A percentile compares a stretch with the other conserved stretches of the same genome.
Evolutionary conservation across 352 stramenopile species (phyloP).

Genomic region (Phytophthora cactorum): DNA sequence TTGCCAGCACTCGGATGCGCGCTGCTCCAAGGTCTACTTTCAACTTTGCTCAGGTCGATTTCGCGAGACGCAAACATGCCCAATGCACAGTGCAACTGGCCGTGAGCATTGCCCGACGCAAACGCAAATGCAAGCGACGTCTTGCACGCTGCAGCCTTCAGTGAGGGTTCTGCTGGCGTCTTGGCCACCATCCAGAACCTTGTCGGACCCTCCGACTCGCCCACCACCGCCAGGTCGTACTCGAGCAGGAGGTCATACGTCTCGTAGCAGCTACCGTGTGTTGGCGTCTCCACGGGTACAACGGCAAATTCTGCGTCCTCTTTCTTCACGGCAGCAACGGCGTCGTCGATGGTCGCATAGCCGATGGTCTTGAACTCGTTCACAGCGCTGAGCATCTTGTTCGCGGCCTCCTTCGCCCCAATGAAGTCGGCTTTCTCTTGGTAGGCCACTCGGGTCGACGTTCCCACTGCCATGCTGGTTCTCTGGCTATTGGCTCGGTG

Average conservation of each 20-base stretch:
- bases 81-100: conserved; percentile 67
- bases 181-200: conserved; percentile 92
- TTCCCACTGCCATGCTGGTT: conserved; percentile 16
- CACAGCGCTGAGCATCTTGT: conserved; percentile 17
- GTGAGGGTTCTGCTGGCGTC: conserved; percentile 29
- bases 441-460: conserved; percentile 25
- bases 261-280: conserved; percentile 95
- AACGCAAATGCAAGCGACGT: conserved; percentile 80
- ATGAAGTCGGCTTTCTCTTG: conserved; percentile 4
- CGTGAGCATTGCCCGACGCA: conserved; percentile 60
- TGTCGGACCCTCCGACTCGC: conserved; percentile 69
- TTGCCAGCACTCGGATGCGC: conserved; percentile 27
- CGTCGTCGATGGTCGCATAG: conserved; percentile 46
- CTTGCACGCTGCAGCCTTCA: conserved; percentile 50
- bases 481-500: conserved; percentile 7
- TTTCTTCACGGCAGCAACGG: conserved; percentile 60
- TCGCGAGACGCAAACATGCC: conserved; percentile 66
- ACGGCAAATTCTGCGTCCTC: conserved; percentile 94
- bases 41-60: conserved; percentile 76
- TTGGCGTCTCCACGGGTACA: conserved; percentile 95
- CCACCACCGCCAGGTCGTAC: conserved; percentile 72
- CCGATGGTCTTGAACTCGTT: conserved; percentile 18
- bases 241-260: conserved; percentile 92
- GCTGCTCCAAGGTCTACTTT: conserved; percentile 63
- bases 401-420: conserved; percentile 24